Percentiles rank a stretch among this genome's conserved stretches.
Evolutionary conservation across 768 basidiomycete species (phyloP).

Genomic region (Termitomyces sp.): DNA sequence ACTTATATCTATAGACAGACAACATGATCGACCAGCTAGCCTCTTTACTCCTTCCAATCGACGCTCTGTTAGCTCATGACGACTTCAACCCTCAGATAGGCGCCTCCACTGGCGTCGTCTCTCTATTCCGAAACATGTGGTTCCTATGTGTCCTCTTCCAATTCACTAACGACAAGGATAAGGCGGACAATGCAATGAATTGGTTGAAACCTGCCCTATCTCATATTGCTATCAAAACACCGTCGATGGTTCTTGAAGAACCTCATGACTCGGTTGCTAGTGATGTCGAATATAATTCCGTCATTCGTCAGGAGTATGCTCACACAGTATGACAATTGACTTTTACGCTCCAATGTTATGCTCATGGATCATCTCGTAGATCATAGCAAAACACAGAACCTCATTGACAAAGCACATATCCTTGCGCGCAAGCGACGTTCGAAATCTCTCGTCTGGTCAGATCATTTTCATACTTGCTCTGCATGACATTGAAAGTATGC

Average conservation of each 20-base stretch:
- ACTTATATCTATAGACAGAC: conserved; percentile 47
- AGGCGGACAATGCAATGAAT: conserved; percentile 63
- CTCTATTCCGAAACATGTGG: conserved; percentile 92
- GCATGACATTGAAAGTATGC: conserved; percentile 86
- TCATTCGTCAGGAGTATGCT: conserved; percentile 82
- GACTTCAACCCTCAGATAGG: conserved; percentile 60
- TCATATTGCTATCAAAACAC: conserved; percentile 84
- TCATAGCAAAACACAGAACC: conserved; percentile 63
- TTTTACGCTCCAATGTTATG: neutral
- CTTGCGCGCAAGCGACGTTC: conserved; percentile 62
- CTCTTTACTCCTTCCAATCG: conserved; percentile 86
- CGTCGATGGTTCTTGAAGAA: conserved; percentile 77
- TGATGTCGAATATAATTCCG: conserved; percentile 90
- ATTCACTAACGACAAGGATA: conserved; percentile 57
- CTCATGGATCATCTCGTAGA: conserved; percentile 36
- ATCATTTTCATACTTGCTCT: conserved; percentile 81
- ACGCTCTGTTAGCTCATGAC: conserved; percentile 72
- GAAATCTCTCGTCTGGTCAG: conserved; percentile 75
- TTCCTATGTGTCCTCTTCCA: conserved; percentile 86
- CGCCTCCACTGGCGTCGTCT: conserved; percentile 56
- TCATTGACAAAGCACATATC: conserved; percentile 64
- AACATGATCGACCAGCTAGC: conserved; percentile 86
- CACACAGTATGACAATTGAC: conserved; percentile 50
- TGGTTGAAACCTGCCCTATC: conserved; percentile 76
- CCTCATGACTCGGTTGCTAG: conserved; percentile 80